phyloP scores from a whole-genome alignment of 2,329 filamentous ascomycete species.

The Colletotrichum sansevieriae region DNA sequence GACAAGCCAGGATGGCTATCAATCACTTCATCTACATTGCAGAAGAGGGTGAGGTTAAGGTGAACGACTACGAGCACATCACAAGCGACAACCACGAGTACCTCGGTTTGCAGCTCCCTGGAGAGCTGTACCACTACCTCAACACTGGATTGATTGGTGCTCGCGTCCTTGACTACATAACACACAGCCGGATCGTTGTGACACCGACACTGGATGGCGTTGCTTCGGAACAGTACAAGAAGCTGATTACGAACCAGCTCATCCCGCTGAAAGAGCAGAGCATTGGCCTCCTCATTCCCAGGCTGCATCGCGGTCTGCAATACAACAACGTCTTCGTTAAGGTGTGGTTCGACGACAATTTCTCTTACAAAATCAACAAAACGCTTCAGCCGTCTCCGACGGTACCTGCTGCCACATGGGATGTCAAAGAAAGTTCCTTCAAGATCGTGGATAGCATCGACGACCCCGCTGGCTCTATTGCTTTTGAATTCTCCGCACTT shows the following conservation, averaged over 20 bases:
- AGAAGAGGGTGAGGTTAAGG: conserved; percentile 80
- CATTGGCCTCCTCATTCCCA: conserved; percentile 81
- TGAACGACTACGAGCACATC: conserved; percentile 78
- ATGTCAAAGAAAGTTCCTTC: conserved; percentile 73
- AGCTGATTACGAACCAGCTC: conserved; percentile 80
- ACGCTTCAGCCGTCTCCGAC: conserved; percentile 62
- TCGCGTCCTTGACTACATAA: conserved; percentile 84
- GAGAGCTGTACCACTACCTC: conserved; percentile 92
- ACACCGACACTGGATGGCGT: conserved; percentile 89
- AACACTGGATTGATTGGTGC: conserved; percentile 85
- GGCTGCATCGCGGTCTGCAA: conserved; percentile 85
- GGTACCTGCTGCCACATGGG: conserved; percentile 73
- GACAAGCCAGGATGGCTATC: conserved; percentile 85
- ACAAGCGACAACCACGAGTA: conserved; percentile 91
- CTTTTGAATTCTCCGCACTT: conserved; percentile 76
- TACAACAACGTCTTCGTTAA: conserved; percentile 82
- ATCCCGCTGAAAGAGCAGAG: conserved; percentile 81
- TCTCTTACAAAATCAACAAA: conserved; percentile 74
- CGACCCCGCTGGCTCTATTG: conserved; percentile 60
- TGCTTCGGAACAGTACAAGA: conserved; percentile 83
- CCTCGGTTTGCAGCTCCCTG: conserved; percentile 88
- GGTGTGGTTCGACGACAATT: conserved; percentile 85
- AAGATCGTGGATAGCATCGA: conserved; percentile 59
- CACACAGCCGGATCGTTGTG: conserved; percentile 82
- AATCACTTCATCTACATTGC: conserved; percentile 89